Base-by-base conservation (phyloP, 2,329 filamentous ascomycete species). In the Volutella citrinella region DNA sequence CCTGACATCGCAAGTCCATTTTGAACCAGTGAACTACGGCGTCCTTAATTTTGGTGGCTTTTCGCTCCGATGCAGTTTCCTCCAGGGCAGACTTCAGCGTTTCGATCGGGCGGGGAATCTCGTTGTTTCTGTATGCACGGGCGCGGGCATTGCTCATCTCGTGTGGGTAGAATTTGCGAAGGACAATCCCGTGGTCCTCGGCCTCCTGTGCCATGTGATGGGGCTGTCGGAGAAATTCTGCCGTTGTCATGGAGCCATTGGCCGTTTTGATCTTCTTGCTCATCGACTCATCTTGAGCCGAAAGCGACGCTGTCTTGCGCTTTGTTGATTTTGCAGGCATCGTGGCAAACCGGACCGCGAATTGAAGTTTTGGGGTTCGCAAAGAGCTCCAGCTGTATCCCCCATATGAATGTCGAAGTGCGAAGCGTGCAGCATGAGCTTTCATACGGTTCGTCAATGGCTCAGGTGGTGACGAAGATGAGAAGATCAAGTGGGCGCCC, bases 21-120 rank as follows among this genome's bases (percentile, higher is more conserved):
- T 93, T 94, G 68, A 91, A 95, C 89, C 89, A 95, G 61, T 95
- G 87, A 1, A 95, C 76, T 0, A 95, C 82, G 0, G 81, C 78
- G 17, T 76, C 66, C 19, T 76, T 75, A 1, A 72, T 64, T 2
- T 63, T 42, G 10, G 84, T 70, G 2, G 64, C 59, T 18, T 69
- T 65, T 8, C 85, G 72, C 21, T 62, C 57, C 0, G 61, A 49
- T 4, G 69, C 61, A 0, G 87, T 93, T 3, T 80, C 74, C 16
- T 69, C 56, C 6, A 89, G 68, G 0, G 81, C 79, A 1, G 66
- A 57, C 6, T 78, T 57, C 3, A 95, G 70, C 1, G 75, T 60
- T 48, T 89, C 79, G 14, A 94, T 84, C 0, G 89, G 90, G 0
- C 84, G 78, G 5, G 81, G 74, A 5, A 94, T 66, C 29, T 77